These are phyloP conservation scores for Fusarium nelsonii DNA, from an alignment of 2,329 filamentous ascomycete genomes.

Conservation along the genomic window DNA sequence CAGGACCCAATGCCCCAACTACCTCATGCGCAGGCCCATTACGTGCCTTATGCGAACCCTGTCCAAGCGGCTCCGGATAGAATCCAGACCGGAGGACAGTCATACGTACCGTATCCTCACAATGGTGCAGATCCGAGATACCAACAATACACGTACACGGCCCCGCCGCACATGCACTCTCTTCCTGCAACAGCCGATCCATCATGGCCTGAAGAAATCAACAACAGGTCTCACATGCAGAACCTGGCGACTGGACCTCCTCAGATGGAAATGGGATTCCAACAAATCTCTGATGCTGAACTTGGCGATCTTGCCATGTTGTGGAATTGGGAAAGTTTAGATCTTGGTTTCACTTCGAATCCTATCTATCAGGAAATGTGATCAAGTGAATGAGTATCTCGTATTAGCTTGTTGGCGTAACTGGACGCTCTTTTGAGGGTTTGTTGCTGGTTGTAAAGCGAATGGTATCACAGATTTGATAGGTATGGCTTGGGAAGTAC, in stretches of 20 bases:
- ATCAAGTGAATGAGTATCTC: rapidly evolving
- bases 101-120: not conserved
- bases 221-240: not conserved
- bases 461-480: not conserved
- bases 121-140: not conserved
- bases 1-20: not conserved
- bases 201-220: not conserved
- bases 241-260: not conserved
- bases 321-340: constrained; percentile 33
- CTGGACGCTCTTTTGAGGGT: not conserved
- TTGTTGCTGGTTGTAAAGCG: not conserved
- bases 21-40: not conserved
- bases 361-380: constrained; percentile 18
- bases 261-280: constrained; percentile 7
- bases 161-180: not conserved
- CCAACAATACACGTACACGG: not conserved
- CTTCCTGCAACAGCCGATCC: no score
- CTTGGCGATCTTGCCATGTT: constrained; percentile 26
- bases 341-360: constrained; percentile 20
- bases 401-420: not conserved
- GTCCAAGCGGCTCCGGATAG: not conserved
- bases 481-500: no score
- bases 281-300: constrained; percentile 20
- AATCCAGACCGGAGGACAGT: not conserved
- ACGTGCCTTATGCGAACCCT: not conserved